Evolutionary conservation across 495 filamentous ascomycete genomes (phyloP).

Genomic region (Penicillium odoratum): DNA sequence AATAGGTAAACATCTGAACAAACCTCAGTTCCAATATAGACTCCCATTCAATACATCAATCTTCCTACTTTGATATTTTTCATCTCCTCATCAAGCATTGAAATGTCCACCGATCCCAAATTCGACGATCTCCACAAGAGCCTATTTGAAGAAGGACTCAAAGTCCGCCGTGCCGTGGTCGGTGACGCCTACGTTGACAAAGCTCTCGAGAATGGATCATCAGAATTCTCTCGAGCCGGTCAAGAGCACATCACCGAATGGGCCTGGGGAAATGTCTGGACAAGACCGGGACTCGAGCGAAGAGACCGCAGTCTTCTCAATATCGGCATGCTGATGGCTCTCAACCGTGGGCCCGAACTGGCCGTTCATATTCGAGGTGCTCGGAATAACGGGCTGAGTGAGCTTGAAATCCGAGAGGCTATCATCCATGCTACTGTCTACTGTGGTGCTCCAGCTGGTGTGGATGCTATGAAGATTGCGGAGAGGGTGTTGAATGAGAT

Average conservation of each 20-base stretch:
- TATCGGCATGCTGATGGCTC: constrained; percentile 51
- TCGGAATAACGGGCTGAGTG: constrained; percentile 46
- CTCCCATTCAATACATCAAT: not conserved
- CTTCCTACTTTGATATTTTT: not conserved
- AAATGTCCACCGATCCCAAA: constrained; percentile 17
- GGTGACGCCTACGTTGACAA: constrained; percentile 39
- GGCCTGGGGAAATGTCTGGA: constrained; percentile 51
- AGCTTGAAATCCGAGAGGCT: constrained; percentile 54
- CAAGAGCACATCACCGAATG: constrained; percentile 47
- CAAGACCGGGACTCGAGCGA: constrained; percentile 47
- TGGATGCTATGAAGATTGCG: constrained; percentile 29
- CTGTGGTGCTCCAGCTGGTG: constrained; percentile 42
- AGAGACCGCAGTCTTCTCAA: constrained; percentile 51
- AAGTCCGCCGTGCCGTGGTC: constrained; percentile 47
- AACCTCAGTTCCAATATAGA: too few relatives aligned
- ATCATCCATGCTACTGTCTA: constrained; percentile 49
- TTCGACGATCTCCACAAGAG: constrained; percentile 40
- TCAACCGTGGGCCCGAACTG: constrained; percentile 47
- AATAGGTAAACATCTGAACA: too few relatives aligned
- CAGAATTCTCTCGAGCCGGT: constrained; percentile 36
- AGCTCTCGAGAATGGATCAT: constrained; percentile 15
- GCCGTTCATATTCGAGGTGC: constrained; percentile 51
- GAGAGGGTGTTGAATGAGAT: constrained; percentile 19
- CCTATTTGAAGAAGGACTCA: constrained; percentile 55
- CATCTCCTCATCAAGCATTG: not conserved